Base-by-base conservation (phyloP, 2,329 filamentous ascomycete species). In the Phaeophleospora eucalypticola region DNA sequence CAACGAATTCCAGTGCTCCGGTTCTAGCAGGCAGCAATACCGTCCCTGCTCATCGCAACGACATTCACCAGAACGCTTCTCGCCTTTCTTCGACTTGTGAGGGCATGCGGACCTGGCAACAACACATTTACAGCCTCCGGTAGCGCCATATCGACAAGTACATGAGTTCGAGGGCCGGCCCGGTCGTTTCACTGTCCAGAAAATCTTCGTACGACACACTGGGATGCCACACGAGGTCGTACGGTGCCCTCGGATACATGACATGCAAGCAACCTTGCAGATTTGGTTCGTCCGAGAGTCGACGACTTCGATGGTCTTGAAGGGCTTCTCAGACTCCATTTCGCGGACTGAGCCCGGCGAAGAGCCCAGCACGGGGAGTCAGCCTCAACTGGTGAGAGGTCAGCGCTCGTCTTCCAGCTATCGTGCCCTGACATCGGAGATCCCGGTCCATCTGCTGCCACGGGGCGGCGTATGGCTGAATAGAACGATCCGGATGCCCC, bases 211-310 rank as follows among this genome's bases (percentile, higher is more conserved):
- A 36, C 63, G 61, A 43, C 63, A 65, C 15, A 64, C 60, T n/a
- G 58, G 59, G 16, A 63, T 64, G 16, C 63, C 63, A 46, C 63
- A 65, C 9, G 60, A 60, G 14, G 61, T 65, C 16, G 63, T 65
- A 21, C 63, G 60, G 44, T 65, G 63, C 29, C 63, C 63, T 15
- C 62, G 61, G 43, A 65, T 65, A 49, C 63, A 65, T 21, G 61
- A 63, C 62, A 65, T 65, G 52, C 63, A 65, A 14, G 63, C 63
- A 34, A 65, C 56, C 48, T 65, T 65, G 54, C 62, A 64, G 27
- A 54, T 41, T 42, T 65, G 60, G 29, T 54, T 57, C 21, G 62
- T 65, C 36, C 55, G 54, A 19, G 53, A 52, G 44, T 65, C 63
- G 47, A 63, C 35, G 47, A 65, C 61, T 52, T 65, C 63, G 40